A percentile compares a stretch with the other conserved stretches of the same genome.
These are phyloP conservation scores for Pseudopithomyces chartarum DNA, from an alignment of 2,329 filamentous ascomycete species.

Conservation along the genomic window DNA sequence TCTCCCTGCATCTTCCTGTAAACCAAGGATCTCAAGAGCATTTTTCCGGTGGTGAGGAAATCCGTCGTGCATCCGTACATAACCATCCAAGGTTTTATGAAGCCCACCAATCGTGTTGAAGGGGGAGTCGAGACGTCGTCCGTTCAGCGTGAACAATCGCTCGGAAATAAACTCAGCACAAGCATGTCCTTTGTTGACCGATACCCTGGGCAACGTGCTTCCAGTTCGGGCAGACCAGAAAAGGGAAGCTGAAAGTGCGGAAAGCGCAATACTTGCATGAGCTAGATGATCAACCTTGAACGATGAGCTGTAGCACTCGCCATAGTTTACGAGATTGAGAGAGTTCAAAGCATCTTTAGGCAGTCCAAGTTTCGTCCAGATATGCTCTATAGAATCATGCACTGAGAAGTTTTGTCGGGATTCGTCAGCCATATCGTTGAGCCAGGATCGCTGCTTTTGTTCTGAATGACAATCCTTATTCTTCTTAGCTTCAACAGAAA, in stretches of 20 bases:
- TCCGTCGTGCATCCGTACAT: slow-evolving; percentile 60
- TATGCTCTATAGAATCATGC: slow-evolving; percentile 31
- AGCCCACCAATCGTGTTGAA: slow-evolving; percentile 58
- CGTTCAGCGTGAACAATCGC: slow-evolving; percentile 53
- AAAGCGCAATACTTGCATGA: slow-evolving; percentile 57
- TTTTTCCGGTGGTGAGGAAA: slow-evolving; percentile 58
- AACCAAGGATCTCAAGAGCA: slow-evolving; percentile 51
- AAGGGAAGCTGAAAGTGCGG: slow-evolving; percentile 57
- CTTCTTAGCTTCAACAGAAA: not conserved
- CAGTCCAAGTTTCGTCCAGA: slow-evolving; percentile 36
- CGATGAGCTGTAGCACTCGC: slow-evolving; percentile 52
- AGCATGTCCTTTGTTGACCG: slow-evolving; percentile 54
- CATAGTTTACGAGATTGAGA: slow-evolving; percentile 24
- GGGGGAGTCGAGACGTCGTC: slow-evolving; percentile 34
- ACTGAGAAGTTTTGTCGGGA: slow-evolving; percentile 29
- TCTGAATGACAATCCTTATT: not conserved
- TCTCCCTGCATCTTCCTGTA: slow-evolving; percentile 40
- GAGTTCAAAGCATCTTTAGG: slow-evolving; percentile 27
- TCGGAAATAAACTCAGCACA: slow-evolving; percentile 61
- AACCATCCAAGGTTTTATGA: slow-evolving; percentile 57
- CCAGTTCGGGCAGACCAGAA: slow-evolving; percentile 46
- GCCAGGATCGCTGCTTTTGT: not conserved
- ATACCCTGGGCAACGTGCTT: slow-evolving; percentile 43
- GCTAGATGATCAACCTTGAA: slow-evolving; percentile 61
- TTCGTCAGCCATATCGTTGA: slow-evolving; percentile 7